Evolutionary conservation across 2,329 filamentous ascomycete genomes (phyloP).

Genomic region (Corinectria fuckeliana): DNA sequence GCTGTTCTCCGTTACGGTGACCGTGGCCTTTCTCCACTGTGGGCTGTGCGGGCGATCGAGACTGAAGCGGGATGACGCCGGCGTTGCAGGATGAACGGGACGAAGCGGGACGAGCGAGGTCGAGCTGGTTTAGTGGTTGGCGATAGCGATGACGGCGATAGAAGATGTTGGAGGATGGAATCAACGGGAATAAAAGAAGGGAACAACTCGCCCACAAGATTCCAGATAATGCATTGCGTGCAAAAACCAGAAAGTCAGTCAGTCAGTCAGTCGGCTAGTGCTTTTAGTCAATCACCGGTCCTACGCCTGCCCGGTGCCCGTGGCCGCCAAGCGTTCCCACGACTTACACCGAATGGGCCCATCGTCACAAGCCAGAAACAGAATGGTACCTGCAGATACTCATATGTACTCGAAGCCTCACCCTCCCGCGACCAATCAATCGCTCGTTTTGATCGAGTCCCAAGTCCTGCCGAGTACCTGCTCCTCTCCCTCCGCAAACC

Average conservation of each 20-base stretch:
- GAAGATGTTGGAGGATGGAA: neutral
- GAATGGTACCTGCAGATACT: constrained; percentile 16
- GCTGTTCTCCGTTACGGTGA: neutral
- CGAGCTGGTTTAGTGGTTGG: neutral
- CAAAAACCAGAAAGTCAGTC: neutral
- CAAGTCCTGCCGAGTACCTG: constrained; percentile 6
- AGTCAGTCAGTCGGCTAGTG: neutral
- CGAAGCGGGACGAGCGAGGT: neutral
- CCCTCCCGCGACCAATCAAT: too few species aligned
- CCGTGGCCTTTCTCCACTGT: neutral
- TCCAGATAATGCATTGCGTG: neutral
- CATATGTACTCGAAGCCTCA: neutral
- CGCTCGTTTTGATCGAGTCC: too few species aligned
- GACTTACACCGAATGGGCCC: constrained; percentile 29
- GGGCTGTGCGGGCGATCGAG: neutral
- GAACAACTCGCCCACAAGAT: neutral
- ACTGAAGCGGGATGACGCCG: constrained; percentile 10
- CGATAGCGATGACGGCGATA: neutral
- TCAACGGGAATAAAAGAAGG: too few species aligned
- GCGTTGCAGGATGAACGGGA: neutral
- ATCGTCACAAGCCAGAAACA: neutral
- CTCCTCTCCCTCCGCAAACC: neutral
- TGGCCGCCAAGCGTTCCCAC: neutral
- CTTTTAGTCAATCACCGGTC: neutral
- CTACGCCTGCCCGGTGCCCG: neutral